phyloP scores from a whole-genome alignment of 306 rosid species.

The Geum urbanum region DNA sequence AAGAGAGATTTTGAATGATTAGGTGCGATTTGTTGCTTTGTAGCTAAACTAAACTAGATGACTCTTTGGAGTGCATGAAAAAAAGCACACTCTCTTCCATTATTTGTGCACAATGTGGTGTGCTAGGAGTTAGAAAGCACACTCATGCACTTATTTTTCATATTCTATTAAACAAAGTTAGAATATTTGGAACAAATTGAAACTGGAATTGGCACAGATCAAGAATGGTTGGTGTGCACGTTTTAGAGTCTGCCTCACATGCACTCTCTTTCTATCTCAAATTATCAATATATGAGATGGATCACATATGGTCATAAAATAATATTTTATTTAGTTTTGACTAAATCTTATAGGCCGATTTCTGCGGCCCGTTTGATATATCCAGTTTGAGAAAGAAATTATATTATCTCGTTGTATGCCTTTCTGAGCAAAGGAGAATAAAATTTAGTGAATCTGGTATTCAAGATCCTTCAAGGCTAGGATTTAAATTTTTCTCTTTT shows the following conservation, averaged over 20 bases:
- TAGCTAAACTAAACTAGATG: constrained; percentile 18
- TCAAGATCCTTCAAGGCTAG: too few species aligned
- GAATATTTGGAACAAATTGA: constrained; percentile 20
- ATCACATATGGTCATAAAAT: too few species aligned
- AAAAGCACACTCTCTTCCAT: not conserved
- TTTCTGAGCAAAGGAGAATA: too few species aligned
- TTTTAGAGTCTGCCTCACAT: constrained; percentile 33
- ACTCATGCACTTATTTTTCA: not conserved
- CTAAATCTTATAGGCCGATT: too few species aligned
- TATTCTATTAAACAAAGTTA: constrained; percentile 1
- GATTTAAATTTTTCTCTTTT: too few species aligned
- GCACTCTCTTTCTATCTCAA: constrained; percentile 31
- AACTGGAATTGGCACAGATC: constrained; percentile 11
- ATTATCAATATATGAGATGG: constrained; percentile 1
- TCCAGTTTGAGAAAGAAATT: too few species aligned
- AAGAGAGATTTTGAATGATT: not conserved
- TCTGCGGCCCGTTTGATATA: too few species aligned
- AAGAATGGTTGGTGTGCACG: constrained; percentile 42
- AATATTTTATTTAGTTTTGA: too few species aligned
- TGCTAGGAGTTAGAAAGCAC: constrained; percentile 11
- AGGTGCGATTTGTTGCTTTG: constrained; percentile 21
- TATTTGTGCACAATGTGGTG: constrained; percentile 7
- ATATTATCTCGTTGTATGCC: too few species aligned
- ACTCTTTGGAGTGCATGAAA: constrained; percentile 5
- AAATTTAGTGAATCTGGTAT: too few species aligned